These are phyloP conservation scores for Aspergillus funiculosus DNA, from an alignment of 495 filamentous ascomycete genomes.

Conservation along the genomic window DNA sequence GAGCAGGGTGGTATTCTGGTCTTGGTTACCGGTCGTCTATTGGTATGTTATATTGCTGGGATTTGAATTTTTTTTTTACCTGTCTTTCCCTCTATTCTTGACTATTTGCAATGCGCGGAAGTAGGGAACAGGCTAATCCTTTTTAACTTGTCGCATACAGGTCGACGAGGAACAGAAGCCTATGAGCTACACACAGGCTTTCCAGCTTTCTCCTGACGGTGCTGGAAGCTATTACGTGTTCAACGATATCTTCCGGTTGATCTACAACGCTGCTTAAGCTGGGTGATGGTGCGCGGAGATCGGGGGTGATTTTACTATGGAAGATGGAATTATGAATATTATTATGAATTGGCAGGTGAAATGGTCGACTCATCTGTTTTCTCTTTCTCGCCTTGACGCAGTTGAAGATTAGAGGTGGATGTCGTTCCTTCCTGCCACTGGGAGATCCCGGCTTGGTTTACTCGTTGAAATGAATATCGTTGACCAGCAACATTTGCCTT, in stretches of 20 bases:
- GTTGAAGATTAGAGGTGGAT: neutral
- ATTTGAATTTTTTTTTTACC: neutral
- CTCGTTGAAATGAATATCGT: conserved; percentile 9
- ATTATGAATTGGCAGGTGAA: conserved; percentile 16
- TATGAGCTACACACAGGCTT: conserved; percentile 80
- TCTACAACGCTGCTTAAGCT: conserved; percentile 44
- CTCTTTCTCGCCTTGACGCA: neutral
- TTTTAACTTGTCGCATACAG: too few relatives aligned
- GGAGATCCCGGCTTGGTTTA: conserved; percentile 2
- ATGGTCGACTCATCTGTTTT: neutral
- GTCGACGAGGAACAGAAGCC: conserved; percentile 74
- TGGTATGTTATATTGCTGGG: conserved; percentile 57
- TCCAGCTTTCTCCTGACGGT: conserved; percentile 71
- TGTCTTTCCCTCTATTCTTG: too few relatives aligned
- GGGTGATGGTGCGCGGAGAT: neutral
- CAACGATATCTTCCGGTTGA: conserved; percentile 88
- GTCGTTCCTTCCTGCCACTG: neutral
- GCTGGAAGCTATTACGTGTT: conserved; percentile 70
- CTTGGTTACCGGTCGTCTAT: conserved; percentile 73
- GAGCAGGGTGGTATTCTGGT: conserved; percentile 64
- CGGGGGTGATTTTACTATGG: too few relatives aligned
- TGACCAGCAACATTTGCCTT: conserved; percentile 1
- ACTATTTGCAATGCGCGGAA: too few relatives aligned
- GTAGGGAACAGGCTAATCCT: too few relatives aligned
- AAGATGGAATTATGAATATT: conserved; percentile 14